Evolutionary conservation across 148 eudicot species (phyloP).

Genomic region (Camellia lanceoleosa): DNA sequence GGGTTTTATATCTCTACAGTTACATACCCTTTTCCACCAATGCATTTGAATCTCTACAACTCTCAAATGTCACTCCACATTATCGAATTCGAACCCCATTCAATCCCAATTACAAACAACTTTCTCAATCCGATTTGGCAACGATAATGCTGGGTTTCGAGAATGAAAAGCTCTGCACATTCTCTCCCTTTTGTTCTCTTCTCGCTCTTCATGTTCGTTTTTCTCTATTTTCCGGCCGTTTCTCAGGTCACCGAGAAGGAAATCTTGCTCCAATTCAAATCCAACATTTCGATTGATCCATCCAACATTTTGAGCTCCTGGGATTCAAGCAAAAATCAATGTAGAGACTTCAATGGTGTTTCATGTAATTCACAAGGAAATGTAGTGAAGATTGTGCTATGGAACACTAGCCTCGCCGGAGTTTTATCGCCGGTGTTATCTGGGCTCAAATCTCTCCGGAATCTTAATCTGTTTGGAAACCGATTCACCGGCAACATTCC

Average conservation of each 20-base stretch:
- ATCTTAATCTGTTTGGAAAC: slow-evolving; percentile 69
- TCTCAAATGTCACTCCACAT: neutral
- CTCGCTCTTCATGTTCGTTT: slow-evolving; percentile 3
- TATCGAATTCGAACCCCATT: neutral
- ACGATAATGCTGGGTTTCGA: slow-evolving; percentile 49
- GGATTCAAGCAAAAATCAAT: slow-evolving; percentile 54
- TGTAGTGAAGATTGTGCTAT: slow-evolving; percentile 76
- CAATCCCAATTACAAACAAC: neutral
- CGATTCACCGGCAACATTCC: slow-evolving; percentile 75
- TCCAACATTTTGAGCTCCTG: slow-evolving; percentile 58
- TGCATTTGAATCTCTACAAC: neutral
- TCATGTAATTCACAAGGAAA: slow-evolving; percentile 64
- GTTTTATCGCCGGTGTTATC: slow-evolving; percentile 72
- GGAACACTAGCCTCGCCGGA: slow-evolving; percentile 85
- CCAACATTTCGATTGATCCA: slow-evolving; percentile 73
- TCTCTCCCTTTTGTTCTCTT: slow-evolving; percentile 8
- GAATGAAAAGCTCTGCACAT: slow-evolving; percentile 44
- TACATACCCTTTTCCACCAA: neutral
- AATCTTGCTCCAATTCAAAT: slow-evolving; percentile 82
- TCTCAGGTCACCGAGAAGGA: slow-evolving; percentile 56
- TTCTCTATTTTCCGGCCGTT: slow-evolving; percentile 40
- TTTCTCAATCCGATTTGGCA: slow-evolving; percentile 35
- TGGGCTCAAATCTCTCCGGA: slow-evolving; percentile 55
- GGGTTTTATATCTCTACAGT: slow-evolving; percentile 10
- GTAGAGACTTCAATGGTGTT: slow-evolving; percentile 63